A percentile compares a stretch with the other conserved stretches of the same genome.
Evolutionary conservation across 768 basidiomycete genomes (phyloP).

Genomic region (Mycena alexandri): DNA sequence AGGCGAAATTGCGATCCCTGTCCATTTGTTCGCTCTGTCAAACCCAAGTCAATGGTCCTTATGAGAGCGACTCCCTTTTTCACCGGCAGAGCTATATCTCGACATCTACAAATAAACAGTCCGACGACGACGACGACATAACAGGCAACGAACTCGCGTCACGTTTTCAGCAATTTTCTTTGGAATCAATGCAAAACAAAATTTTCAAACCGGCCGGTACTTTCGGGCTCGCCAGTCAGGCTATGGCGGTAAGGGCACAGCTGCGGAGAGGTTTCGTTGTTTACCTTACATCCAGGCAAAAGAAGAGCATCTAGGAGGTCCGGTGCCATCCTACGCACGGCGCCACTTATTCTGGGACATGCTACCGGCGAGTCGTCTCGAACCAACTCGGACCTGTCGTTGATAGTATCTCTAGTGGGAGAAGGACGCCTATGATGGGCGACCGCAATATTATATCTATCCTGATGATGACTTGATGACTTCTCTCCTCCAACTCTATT

Average conservation of each 20-base stretch:
- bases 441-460: constrained; percentile 43
- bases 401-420: constrained; percentile 30
- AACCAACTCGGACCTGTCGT: background rate
- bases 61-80: constrained; percentile 9
- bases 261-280: too few relatives aligned
- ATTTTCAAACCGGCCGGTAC: constrained; percentile 17
- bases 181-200: background rate
- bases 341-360: constrained; percentile 16
- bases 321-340: background rate
- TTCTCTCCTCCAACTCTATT: constrained; percentile 63
- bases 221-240: constrained; percentile 26
- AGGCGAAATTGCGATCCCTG: constrained; percentile 49
- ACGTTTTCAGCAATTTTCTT: constrained; percentile 11
- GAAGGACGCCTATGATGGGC: constrained; percentile 10
- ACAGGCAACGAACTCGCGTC: constrained; percentile 17
- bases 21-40: background rate
- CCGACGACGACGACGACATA: background rate
- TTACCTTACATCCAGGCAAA: constrained; percentile 13
- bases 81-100: background rate
- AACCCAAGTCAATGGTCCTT: background rate
- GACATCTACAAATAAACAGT: background rate
- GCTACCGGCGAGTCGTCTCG: constrained; percentile 13
- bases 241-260: constrained; percentile 22
- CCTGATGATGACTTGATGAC: constrained; percentile 52
- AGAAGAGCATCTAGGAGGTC: constrained; percentile 11